These are phyloP conservation scores for Blastomyces gilchristii DNA, from an alignment of 2,329 filamentous ascomycete species.

Conservation along the genomic window DNA sequence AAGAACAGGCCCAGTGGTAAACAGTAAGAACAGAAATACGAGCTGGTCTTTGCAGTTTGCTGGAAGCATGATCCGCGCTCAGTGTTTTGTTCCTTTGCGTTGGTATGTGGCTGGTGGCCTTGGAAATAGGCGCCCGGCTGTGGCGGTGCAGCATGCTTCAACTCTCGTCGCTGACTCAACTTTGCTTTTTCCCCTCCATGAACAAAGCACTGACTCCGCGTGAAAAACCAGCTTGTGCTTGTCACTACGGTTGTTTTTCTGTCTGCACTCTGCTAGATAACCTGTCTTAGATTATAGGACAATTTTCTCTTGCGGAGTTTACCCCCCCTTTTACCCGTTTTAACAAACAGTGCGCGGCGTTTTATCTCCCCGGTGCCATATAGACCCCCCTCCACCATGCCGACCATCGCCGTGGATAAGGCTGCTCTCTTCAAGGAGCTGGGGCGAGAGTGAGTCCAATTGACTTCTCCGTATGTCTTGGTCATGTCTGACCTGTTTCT, in stretches of 20 bases:
- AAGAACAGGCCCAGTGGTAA: background rate
- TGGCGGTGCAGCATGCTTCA: background rate
- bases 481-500: conserved; percentile 7
- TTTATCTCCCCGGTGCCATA: background rate
- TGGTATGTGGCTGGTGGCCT: conserved; percentile 6
- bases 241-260: background rate
- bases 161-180: background rate
- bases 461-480: conserved; percentile 15
- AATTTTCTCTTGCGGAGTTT: background rate
- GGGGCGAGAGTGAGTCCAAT: conserved; percentile 62
- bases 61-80: background rate
- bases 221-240: background rate
- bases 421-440: conserved; percentile 89
- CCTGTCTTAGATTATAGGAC: background rate
- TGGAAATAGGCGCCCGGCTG: background rate
- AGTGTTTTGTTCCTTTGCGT: background rate
- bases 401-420: conserved; percentile 94
- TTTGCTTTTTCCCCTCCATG: background rate
- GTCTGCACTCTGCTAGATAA: background rate
- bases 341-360: background rate
- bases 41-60: background rate
- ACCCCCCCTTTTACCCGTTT: background rate
- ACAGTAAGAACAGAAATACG: background rate
- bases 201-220: background rate
- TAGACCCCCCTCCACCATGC: conserved; percentile 52